Conservation (phyloP, 148 eudicot species). For the Cornus suecica region DNA sequence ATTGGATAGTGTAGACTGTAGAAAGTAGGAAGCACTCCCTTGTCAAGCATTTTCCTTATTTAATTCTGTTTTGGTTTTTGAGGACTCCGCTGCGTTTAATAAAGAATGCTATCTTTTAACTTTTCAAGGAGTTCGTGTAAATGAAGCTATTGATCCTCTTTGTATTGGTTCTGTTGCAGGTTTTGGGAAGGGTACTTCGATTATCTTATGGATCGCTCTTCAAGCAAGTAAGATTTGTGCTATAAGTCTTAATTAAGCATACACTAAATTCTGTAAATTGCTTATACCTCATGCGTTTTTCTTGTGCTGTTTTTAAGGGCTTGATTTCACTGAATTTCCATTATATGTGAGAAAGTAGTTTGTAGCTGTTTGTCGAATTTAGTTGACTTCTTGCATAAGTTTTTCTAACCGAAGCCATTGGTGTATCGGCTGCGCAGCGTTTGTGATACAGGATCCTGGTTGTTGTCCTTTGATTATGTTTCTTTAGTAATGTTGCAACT, state of each 20-base stretch:
- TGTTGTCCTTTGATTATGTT: no score
- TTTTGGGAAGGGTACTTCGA: conserved; percentile 99
- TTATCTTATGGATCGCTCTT: conserved; percentile 81
- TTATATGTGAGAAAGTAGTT: not conserved
- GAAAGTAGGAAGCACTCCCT: no score
- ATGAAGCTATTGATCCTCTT: conserved; percentile 11
- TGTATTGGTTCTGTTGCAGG: conserved; percentile 39
- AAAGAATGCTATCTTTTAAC: no score
- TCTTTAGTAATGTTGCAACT: no score
- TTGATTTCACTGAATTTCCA: not conserved
- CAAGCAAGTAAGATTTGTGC: conserved; percentile 69
- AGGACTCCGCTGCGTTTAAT: no score
- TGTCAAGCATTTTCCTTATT: no score
- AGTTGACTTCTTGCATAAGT: not conserved
- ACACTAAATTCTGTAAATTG: not conserved
- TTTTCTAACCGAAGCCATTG: not conserved
- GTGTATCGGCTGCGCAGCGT: no score
- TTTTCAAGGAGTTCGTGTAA: not conserved
- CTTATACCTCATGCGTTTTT: not conserved
- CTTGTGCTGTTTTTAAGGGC: not conserved
- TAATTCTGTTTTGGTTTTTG: no score
- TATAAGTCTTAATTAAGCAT: not conserved
- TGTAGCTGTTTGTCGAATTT: not conserved
- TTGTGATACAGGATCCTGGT: no score
- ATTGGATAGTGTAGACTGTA: no score